phyloP scores from a whole-genome alignment of 2,329 filamentous ascomycete species.

The Fusarium ambrosium region DNA sequence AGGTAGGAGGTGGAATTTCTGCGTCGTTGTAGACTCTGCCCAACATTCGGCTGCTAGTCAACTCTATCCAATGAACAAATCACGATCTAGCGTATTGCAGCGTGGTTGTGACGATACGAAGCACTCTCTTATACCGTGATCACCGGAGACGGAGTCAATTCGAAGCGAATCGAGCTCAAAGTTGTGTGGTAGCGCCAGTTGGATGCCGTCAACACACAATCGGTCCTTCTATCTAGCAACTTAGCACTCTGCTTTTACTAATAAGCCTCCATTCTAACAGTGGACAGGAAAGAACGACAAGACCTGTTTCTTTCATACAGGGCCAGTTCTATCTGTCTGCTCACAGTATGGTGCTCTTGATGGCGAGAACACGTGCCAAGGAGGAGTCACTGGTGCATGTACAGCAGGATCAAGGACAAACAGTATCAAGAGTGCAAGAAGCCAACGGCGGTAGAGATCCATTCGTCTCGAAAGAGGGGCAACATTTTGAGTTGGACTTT shows the following conservation, averaged over 20 bases:
- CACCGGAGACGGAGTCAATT: too few relatives aligned
- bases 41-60: too few relatives aligned
- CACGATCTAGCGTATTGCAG: too few relatives aligned
- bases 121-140: too few relatives aligned
- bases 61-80: too few relatives aligned
- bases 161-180: background rate
- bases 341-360: background rate
- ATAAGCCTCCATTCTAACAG: too few relatives aligned
- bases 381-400: background rate
- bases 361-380: background rate
- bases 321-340: background rate
- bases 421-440: background rate
- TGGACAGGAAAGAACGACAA: background rate
- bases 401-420: background rate
- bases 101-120: too few relatives aligned
- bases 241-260: too few relatives aligned
- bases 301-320: background rate
- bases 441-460: background rate
- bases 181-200: background rate
- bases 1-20: too few relatives aligned
- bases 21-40: too few relatives aligned
- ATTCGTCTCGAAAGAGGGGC: background rate
- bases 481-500: background rate
- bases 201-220: background rate
- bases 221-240: background rate